Base-by-base conservation (phyloP, 768 basidiomycete genomes). In the Neoboletus brunneissimus region DNA sequence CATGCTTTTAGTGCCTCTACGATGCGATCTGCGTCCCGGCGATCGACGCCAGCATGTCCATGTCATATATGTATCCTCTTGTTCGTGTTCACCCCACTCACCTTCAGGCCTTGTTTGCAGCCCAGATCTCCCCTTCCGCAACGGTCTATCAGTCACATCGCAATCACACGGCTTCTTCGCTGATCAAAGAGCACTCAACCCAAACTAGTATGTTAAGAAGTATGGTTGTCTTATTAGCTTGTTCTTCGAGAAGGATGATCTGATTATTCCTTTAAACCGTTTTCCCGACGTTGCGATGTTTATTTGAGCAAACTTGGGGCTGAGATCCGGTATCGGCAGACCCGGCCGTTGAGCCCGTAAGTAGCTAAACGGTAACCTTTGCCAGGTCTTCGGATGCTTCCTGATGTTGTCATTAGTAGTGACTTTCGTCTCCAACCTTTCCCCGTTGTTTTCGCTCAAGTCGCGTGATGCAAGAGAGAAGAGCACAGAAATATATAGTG, bases 391-490 rank as follows among this genome's bases (percentile, higher is more conserved):
- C 37, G 60, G 48, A 46, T 53, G 31, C 54, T 55, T 56, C 52
- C 54, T 20, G 45, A 45, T 41, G 46, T 50, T 34, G 48, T 57
- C 58, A 59, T 25, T 43, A 40, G 53, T 56, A 31, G 54, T 65
- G 53, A 50, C 27, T 35, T 48, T 64, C 38, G 48, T 56, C 48
- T 50, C 58, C 54, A 41, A 46, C 49, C 41, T 67, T 64, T 64
- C 60, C 50, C 63, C 63, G 65, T 54, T 57, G 60, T 61, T 59
- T 67, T 65, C 65, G 63, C 62, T 29, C 53, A n/a, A 53, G 50
- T 63, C 34, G 53, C 53, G 40, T 54, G 55, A 59, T 58, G 44
- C 67, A 67, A 68, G 54, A 69, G 64, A 69, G 68, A 70, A 69
- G 66, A 15, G 34, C 31, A 56, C 59, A 37, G 23, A 56, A 60